Percentiles rank a stretch among this genome's conserved stretches.
phyloP scores from a whole-genome alignment of 495 filamentous ascomycete species.

The Xylaria telfairii region DNA sequence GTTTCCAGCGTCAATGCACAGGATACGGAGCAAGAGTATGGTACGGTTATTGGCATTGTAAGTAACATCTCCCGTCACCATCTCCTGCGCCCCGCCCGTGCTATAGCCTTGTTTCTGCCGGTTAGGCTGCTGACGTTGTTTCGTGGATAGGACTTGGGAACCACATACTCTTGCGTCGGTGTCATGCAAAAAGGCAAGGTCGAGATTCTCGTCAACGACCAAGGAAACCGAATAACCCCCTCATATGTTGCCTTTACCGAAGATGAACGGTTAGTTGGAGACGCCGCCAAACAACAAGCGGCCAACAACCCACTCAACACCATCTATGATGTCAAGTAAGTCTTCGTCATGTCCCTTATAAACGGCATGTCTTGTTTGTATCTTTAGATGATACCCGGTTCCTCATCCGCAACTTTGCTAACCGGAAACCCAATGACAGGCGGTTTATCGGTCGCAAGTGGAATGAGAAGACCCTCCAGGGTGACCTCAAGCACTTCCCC shows the following conservation, averaged over 20 bases:
- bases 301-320: slow-evolving; percentile 88
- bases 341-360: slow-evolving; percentile 28
- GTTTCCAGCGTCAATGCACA: slow-evolving; percentile 76
- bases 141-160: slow-evolving; percentile 77
- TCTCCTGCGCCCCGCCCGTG: neutral
- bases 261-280: slow-evolving; percentile 95
- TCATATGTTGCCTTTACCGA: slow-evolving; percentile 99
- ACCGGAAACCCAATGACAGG: slow-evolving; percentile 48
- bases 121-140: slow-evolving; percentile 22
- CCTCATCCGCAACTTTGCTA: slow-evolving; percentile 31
- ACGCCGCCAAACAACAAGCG: slow-evolving; percentile 99
- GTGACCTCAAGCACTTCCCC: slow-evolving; percentile 88
- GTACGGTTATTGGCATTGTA: slow-evolving; percentile 92
- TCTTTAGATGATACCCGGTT: neutral
- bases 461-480: slow-evolving; percentile 82
- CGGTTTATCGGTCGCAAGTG: slow-evolving; percentile 91
- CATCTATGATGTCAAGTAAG: slow-evolving; percentile 93
- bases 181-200: slow-evolving; percentile 99
- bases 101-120: neutral
- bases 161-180: slow-evolving; percentile 98
- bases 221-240: slow-evolving; percentile 98
- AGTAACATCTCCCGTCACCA: slow-evolving; percentile 29
- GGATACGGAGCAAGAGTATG: slow-evolving; percentile 73
- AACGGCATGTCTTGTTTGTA: neutral
- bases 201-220: slow-evolving; percentile 95